phyloP scores from a whole-genome alignment of 306 rosid genomes.

The Ammopiptanthus mongolicus region DNA sequence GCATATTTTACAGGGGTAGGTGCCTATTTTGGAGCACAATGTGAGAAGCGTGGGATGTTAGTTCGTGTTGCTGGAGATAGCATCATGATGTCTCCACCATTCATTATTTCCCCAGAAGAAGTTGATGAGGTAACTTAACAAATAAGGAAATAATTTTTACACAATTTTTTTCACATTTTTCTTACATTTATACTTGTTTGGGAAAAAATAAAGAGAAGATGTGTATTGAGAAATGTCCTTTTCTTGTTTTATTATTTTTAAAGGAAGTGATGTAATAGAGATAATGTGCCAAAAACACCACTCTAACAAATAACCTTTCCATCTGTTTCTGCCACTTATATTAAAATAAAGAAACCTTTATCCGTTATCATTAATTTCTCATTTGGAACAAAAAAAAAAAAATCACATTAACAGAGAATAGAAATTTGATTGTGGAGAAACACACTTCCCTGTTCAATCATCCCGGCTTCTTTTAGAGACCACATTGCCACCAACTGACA shows the following conservation, averaged over 20 bases:
- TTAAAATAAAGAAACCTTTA: neutral
- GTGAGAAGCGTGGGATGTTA: slow-evolving; percentile 75
- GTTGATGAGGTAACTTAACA: slow-evolving; percentile 62
- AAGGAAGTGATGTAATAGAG: no score
- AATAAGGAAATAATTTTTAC: neutral
- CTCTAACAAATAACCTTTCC: neutral
- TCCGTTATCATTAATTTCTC: neutral
- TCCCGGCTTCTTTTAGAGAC: neutral
- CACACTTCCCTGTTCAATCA: neutral
- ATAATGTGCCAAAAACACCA: no score
- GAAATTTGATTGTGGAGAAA: neutral
- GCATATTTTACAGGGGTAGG: slow-evolving; percentile 49
- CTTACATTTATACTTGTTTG: no score
- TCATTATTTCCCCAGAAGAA: slow-evolving; percentile 58
- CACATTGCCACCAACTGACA: neutral
- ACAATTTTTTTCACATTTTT: no score
- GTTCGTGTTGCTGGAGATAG: slow-evolving; percentile 76
- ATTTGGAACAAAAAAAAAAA: neutral
- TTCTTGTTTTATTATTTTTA: no score
- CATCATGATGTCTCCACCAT: slow-evolving; percentile 89
- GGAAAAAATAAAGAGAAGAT: no score
- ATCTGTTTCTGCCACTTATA: neutral
- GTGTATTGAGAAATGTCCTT: no score
- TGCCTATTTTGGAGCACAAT: slow-evolving; percentile 80
- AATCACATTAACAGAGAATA: neutral